Evolutionary conservation across 2,329 filamentous ascomycete species (phyloP).

Genomic region (Trichoderma sp.): DNA sequence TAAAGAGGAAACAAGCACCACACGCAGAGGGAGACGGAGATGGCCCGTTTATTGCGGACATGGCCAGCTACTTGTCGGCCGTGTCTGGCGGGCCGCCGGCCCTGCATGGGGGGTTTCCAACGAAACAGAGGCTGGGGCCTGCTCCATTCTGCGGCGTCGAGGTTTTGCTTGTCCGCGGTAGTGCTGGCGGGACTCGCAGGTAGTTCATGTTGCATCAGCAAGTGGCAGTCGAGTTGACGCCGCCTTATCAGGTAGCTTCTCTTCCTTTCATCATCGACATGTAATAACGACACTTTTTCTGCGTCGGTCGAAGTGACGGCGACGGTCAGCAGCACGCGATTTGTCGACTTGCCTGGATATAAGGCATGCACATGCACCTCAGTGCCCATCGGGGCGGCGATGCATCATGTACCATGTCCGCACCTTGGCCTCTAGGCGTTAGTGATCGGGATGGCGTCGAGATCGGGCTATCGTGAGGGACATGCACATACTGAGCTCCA

Average conservation of each 20-base stretch:
- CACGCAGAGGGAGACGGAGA: background rate
- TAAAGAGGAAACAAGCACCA: too few species aligned
- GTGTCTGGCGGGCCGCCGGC: slow-evolving; percentile 7
- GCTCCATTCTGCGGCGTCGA: slow-evolving; percentile 23
- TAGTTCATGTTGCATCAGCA: slow-evolving; percentile 11
- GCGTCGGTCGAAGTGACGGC: background rate
- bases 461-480: slow-evolving; percentile 10
- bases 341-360: background rate
- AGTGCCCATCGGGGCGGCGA: background rate
- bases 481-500: background rate
- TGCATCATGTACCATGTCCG: background rate
- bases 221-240: slow-evolving; percentile 19
- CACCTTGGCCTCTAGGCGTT: background rate
- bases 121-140: slow-evolving; percentile 6
- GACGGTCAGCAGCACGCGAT: background rate
- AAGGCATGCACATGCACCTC: background rate
- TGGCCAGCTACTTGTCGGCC: slow-evolving; percentile 3
- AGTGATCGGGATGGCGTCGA: slow-evolving; percentile 26
- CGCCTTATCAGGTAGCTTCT: background rate
- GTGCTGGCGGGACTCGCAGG: background rate
- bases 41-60: background rate
- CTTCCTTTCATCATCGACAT: background rate
- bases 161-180: slow-evolving; percentile 5
- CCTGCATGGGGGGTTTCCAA: slow-evolving; percentile 9
- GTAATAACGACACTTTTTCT: too few species aligned